Evolutionary conservation across 768 basidiomycete species (phyloP).

Genomic region (Pisolithus albus): DNA sequence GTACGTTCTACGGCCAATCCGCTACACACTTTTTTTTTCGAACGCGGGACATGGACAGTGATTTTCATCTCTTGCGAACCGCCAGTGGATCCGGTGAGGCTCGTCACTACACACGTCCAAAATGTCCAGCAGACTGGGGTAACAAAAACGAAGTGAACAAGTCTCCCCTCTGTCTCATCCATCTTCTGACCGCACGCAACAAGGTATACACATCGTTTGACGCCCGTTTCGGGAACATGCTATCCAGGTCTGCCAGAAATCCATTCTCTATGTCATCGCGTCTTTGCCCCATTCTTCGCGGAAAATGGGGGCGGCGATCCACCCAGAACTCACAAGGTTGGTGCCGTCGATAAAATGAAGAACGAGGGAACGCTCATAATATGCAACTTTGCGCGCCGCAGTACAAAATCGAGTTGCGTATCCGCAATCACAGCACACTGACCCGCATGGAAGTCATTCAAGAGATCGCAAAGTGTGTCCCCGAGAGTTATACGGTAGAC

Average conservation of each 20-base stretch:
- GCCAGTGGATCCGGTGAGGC: conserved; percentile 68
- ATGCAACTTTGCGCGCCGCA: conserved; percentile 19
- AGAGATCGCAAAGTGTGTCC: conserved; percentile 64
- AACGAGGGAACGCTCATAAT: not conserved
- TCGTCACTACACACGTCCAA: conserved; percentile 58
- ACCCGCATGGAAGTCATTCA: conserved; percentile 55
- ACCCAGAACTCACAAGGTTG: conserved; percentile 40
- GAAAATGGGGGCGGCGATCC: conserved; percentile 28
- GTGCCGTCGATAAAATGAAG: not conserved
- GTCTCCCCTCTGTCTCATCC: not conserved
- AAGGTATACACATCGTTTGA: conserved; percentile 65
- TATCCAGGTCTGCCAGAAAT: conserved; percentile 68
- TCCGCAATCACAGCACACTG: conserved; percentile 72
- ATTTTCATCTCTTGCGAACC: conserved; percentile 75
- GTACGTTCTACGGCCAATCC: conserved; percentile 29
- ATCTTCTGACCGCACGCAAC: not conserved
- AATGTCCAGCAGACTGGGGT: conserved; percentile 57
- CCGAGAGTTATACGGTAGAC: conserved; percentile 59
- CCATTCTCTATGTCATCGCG: conserved; percentile 46
- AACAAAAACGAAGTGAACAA: conserved; percentile 54
- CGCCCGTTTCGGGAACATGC: conserved; percentile 64
- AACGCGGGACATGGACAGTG: conserved; percentile 35
- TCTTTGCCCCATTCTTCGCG: conserved; percentile 49
- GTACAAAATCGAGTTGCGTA: conserved; percentile 77
- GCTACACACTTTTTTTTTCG: not conserved